Evolutionary conservation across 331 rosid species (phyloP).

Genomic region (Dryas integrifolia): DNA sequence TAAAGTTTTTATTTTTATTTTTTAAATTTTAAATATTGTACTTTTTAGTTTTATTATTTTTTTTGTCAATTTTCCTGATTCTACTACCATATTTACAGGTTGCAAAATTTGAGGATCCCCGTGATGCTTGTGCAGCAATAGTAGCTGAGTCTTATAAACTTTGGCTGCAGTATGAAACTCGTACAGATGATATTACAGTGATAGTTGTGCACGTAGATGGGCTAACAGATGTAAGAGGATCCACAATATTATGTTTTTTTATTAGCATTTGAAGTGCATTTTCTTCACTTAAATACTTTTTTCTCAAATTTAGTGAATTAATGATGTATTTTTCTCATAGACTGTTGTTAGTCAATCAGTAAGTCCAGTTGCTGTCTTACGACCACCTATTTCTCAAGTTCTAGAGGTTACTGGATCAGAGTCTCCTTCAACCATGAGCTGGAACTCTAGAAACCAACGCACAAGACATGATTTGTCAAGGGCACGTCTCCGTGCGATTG

Average conservation of each 20-base stretch:
- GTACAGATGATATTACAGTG: conserved; percentile 97
- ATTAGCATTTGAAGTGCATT: conserved; percentile 10
- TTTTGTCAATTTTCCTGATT: conserved; percentile 24
- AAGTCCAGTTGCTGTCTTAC: conserved; percentile 39
- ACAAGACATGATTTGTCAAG: conserved; percentile 85
- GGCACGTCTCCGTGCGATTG: conserved; percentile 90
- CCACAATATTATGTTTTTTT: neutral
- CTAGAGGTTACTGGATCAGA: conserved; percentile 91
- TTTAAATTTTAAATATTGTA: neutral
- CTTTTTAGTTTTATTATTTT: neutral
- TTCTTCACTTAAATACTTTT: neutral
- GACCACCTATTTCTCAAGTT: conserved; percentile 65
- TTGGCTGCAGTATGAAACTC: conserved; percentile 98
- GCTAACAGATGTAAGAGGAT: conserved; percentile 59
- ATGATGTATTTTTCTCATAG: conserved; percentile 40
- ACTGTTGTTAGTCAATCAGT: conserved; percentile 53
- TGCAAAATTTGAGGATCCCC: conserved; percentile 85
- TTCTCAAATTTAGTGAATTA: conserved; percentile 22
- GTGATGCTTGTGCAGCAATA: conserved; percentile 98
- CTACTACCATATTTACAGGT: conserved; percentile 51
- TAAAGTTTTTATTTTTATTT: neutral
- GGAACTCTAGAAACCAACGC: conserved; percentile 69
- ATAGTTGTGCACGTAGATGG: conserved; percentile 89
- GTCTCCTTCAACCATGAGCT: conserved; percentile 76
- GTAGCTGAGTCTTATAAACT: conserved; percentile 97